Evolutionary conservation across 169 alveolate species (phyloP), one percentile per base, ranked within the genome.

Genomic region (Ichthyophthirius multifiliis): DNA sequence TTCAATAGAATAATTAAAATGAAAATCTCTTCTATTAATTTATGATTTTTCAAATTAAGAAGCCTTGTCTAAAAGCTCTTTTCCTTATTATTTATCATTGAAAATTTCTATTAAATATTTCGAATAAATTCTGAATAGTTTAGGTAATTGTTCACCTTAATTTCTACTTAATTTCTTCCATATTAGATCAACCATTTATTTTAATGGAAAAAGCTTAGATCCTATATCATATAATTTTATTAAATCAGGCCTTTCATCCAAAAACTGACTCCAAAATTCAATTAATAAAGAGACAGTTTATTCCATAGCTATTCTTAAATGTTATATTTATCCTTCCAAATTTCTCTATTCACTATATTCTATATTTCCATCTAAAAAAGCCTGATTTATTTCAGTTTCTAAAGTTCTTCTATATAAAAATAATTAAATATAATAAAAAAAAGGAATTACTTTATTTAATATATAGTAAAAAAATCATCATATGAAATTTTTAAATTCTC

Each of bases 181-280:
- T 30, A 63, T 65, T 10, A 43, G 44, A 31, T 78, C 84, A 32
- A 78, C 84, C 18, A 63, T 37, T 27, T 64, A 27, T 34, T 64
- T 63, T 0, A 78, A 12, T 5, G 84, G 84, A 78, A 78, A 78
- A 0, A 78, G 45, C 55, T 78, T 78, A 13, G 84, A 78, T 13
- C 84, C 84, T n/a, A 78, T 78, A 31, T 78, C 84, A 65, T 78
- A 78, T 4, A 78, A 27, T 32, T 78, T 78, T 0, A 65, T 37
- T 12, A 78, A 43, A 44, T 78, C 84, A 10, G 84, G 84, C 23
- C 65, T 78, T 10, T 78, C 84, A 44, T 78, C 84, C 9, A 78
- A 47, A 65, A 78, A 78, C 31, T 78, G 20, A 6, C 78, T 63
- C 84, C 84, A 78, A 45, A 78, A 78, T 23, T 78, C 84, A 76